phyloP scores from a whole-genome alignment of 2,329 filamentous ascomycete genomes.

The Cylindrodendrum hubeiense region DNA sequence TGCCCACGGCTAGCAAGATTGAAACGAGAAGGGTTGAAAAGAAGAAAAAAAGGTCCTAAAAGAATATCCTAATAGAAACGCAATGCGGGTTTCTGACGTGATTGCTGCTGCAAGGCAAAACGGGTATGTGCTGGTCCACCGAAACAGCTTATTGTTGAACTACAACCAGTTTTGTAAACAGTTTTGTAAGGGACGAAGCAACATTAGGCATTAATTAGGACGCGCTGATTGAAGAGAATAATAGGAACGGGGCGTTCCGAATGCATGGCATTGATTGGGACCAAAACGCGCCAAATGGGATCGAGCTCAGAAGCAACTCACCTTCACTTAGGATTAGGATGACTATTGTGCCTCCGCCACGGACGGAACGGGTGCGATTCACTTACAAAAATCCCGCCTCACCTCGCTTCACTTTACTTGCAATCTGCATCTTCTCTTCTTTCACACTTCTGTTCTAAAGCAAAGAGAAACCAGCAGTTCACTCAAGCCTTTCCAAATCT shows the following conservation, averaged over 20 bases:
- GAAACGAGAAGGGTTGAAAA: too few relatives aligned
- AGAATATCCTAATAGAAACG: too few relatives aligned
- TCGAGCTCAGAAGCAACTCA: not conserved
- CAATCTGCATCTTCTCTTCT: not conserved
- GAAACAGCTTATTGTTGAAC: too few relatives aligned
- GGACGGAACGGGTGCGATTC: not conserved
- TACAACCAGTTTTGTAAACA: too few relatives aligned
- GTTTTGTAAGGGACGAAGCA: too few relatives aligned
- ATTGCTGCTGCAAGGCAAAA: too few relatives aligned
- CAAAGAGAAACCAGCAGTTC: not conserved
- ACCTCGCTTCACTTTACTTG: not conserved
- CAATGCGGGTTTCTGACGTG: too few relatives aligned
- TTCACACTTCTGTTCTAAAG: not conserved
- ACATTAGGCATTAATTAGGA: too few relatives aligned
- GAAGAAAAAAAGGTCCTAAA: too few relatives aligned
- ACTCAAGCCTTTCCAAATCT: not conserved
- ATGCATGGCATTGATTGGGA: not conserved
- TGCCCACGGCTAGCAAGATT: too few relatives aligned
- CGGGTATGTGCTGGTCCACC: too few relatives aligned
- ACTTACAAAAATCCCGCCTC: not conserved
- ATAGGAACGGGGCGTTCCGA: not conserved
- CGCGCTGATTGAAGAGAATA: not conserved
- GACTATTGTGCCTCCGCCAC: not conserved
- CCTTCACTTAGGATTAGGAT: not conserved
- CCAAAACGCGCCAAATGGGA: not conserved